phyloP scores from a whole-genome alignment of 371 early-diverging fungal species.

The Gilbertella persicaria region DNA sequence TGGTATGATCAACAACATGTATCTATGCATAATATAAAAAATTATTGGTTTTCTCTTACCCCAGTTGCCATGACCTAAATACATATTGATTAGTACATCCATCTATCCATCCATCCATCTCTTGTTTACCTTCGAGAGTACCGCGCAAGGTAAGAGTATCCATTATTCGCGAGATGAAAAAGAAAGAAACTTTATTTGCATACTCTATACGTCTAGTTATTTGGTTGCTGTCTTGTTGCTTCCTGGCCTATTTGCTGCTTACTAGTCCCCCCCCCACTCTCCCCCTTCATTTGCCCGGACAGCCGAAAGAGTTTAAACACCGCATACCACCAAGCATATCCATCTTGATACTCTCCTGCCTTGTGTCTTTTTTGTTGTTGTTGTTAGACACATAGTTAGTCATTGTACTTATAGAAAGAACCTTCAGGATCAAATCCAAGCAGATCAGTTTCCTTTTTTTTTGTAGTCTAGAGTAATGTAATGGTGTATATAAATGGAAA shows the following conservation, averaged over 20 bases:
- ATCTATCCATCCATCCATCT: constrained; percentile 19
- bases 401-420: too few species aligned
- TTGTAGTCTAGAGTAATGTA: too few species aligned
- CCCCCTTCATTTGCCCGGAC: background rate
- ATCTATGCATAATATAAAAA: background rate
- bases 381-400: too few species aligned
- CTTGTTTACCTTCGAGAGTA: constrained; percentile 36
- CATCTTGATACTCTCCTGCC: too few species aligned
- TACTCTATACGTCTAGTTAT: background rate
- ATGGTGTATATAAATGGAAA: too few species aligned
- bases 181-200: constrained; percentile 30
- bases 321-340: too few species aligned
- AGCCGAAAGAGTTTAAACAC: too few species aligned
- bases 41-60: constrained; percentile 24
- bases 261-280: background rate
- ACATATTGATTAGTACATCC: background rate
- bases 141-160: constrained; percentile 45
- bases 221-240: background rate
- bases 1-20: background rate
- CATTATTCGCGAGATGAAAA: constrained; percentile 48
- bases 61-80: constrained; percentile 42
- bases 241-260: background rate
- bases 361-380: too few species aligned
- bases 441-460: too few species aligned
- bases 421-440: too few species aligned